Evolutionary conservation across 2,329 filamentous ascomycete species (phyloP).

Genomic region (Colletotrichum cereale): DNA sequence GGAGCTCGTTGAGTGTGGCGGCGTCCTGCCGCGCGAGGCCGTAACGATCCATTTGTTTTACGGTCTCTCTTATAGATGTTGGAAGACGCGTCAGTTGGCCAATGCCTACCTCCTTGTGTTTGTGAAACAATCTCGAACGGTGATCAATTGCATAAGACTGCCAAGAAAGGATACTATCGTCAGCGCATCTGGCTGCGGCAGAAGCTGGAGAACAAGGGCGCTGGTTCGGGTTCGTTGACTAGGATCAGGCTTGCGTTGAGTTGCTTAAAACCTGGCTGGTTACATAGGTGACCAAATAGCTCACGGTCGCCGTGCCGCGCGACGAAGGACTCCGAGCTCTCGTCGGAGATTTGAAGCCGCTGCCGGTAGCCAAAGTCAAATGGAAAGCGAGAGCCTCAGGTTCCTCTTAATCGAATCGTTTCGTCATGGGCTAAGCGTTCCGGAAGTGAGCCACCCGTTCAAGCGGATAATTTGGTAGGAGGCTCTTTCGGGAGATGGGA

Average conservation of each 20-base stretch:
- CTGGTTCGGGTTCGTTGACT: background rate
- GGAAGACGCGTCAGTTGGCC: background rate
- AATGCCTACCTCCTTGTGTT: background rate
- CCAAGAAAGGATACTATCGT: background rate
- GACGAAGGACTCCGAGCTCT: background rate
- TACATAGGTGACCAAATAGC: background rate
- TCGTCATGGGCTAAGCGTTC: constrained; percentile 13
- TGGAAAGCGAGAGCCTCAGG: background rate
- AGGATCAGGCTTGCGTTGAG: background rate
- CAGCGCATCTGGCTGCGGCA: background rate
- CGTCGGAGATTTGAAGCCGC: background rate
- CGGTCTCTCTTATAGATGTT: background rate
- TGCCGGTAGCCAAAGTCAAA: background rate
- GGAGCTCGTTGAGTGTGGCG: background rate
- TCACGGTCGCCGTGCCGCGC: background rate
- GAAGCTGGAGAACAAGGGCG: background rate
- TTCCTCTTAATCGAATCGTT: constrained; percentile 5
- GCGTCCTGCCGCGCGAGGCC: background rate
- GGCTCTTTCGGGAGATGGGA: constrained; percentile 14
- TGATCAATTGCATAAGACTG: background rate
- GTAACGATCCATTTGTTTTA: background rate
- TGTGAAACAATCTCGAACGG: background rate
- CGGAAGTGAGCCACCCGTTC: constrained; percentile 18
- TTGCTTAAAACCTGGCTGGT: background rate
- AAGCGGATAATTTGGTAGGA: constrained; percentile 4